Base-by-base conservation (phyloP, 192 early-diverging fungal genomes). In the Coemansia sp. region DNA sequence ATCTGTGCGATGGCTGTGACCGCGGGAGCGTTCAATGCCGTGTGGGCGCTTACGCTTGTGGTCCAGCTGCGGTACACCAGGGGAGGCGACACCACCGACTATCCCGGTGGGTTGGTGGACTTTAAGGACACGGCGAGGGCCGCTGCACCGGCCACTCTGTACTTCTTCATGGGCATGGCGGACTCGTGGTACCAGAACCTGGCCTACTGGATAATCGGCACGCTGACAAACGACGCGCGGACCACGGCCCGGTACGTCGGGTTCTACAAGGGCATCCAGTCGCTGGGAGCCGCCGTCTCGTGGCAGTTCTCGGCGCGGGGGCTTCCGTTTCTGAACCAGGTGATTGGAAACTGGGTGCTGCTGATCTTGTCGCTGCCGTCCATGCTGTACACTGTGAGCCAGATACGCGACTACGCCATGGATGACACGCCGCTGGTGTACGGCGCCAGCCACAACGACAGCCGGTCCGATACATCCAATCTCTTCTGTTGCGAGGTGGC, bases 211-310 rank as follows among this genome's bases (percentile, higher is more conserved):
- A 67, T 95, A 10, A 88, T 95, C 68, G 93, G 93, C 37, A 87
- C 93, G 10, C 80, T 93, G 67, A 90, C 93, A 13, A 92, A 93
- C 73, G 90, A 95, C 68, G 79, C 88, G 12, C 83, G 83, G n/a
- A 80, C 80, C 51, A 78, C 89, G 41, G 87, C 91, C 11, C 79
- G 90, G 48, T 91, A 88, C 68, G 84, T 88, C 36, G 92, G 92
- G 19, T 92, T 91, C 74, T 93, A 93, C 88, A 95, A 95, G 84
- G 88, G 88, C 49, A 83, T 92, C 13, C 93, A 95, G 83, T 90
- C 88, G 51, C 75, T 86, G 65, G 89, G 85, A 13, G 87, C 81
- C 41, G 92, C 89, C 41, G 77, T 91, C 36, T 85, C 87, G 3
- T 88, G 89, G 85, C 85, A 89, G 69, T 80, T 91, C 59, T 87